Conservation (phyloP, 805 yeast genomes). For the Suhomyces canberraensis region DNA sequence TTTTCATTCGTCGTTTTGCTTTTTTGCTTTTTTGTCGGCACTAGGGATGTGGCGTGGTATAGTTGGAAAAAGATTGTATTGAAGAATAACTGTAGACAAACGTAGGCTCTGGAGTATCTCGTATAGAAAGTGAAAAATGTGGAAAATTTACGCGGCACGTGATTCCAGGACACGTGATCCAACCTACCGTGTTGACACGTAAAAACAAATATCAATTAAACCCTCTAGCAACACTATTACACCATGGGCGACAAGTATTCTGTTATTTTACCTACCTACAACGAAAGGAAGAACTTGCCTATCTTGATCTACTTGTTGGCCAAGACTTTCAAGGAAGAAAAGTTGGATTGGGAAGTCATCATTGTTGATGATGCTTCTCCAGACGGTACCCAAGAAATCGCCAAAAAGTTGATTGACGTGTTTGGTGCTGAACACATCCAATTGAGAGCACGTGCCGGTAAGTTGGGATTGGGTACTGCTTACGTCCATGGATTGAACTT, state of each 20-base stretch:
- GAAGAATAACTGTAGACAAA: no score
- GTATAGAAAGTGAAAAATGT: no score
- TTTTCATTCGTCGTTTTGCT: not conserved
- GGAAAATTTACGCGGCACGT: no score
- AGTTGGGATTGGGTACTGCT: constrained; percentile 77
- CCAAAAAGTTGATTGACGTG: constrained; percentile 52
- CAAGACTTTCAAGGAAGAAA: constrained; percentile 57
- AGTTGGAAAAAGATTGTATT: not conserved
- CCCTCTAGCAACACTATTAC: constrained; percentile 2
- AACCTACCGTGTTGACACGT: constrained; percentile 5
- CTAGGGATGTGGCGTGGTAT: not conserved
- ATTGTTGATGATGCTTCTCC: constrained; percentile 81
- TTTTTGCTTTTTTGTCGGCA: not conserved
- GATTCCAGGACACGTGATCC: no score
- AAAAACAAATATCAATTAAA: constrained; percentile 4
- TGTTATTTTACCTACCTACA: constrained; percentile 74
- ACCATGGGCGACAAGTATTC: constrained; percentile 51
- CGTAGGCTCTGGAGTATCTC: no score
- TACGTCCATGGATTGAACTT: constrained; percentile 72
- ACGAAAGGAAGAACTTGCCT: constrained; percentile 63
- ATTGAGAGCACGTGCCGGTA: constrained; percentile 70
- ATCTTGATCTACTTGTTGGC: constrained; percentile 67
- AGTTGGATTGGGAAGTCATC: constrained; percentile 69
- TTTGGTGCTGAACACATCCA: constrained; percentile 61
- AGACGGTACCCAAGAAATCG: constrained; percentile 76